phyloP scores from a whole-genome alignment of 2,329 filamentous ascomycete species.

The Alternaria viburni region DNA sequence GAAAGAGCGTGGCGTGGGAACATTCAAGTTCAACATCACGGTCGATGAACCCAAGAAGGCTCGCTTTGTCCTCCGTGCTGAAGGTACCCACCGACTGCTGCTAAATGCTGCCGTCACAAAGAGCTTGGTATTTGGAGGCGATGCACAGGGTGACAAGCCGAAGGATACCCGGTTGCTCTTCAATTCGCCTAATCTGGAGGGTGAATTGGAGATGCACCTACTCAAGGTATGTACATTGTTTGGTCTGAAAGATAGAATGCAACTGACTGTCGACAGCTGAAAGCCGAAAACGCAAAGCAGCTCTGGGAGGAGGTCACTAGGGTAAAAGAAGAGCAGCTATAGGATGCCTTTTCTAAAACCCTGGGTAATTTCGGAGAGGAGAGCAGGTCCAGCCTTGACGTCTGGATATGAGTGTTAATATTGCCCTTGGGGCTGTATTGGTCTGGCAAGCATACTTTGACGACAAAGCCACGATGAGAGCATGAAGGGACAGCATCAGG shows the following conservation, averaged over 20 bases:
- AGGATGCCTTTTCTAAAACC: conserved; percentile 16
- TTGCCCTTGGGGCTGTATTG: not conserved
- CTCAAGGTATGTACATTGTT: conserved; percentile 58
- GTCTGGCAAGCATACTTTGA: not conserved
- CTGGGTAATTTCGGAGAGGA: conserved; percentile 1
- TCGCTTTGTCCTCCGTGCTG: conserved; percentile 87
- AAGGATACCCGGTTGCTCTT: conserved; percentile 74
- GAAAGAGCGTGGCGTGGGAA: conserved; percentile 88
- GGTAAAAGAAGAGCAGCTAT: conserved; percentile 30
- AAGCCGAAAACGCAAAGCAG: conserved; percentile 29
- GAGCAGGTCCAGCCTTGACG: not conserved
- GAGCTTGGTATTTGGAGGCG: conserved; percentile 78
- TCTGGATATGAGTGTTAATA: not conserved
- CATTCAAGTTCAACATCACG: conserved; percentile 76
- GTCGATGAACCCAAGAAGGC: conserved; percentile 55
- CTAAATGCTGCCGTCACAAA: conserved; percentile 84
- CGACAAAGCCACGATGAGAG: not conserved
- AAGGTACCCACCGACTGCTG: conserved; percentile 84
- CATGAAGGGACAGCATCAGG: not conserved
- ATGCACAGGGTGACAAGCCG: conserved; percentile 66
- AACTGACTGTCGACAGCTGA: conserved; percentile 24
- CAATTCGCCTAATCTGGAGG: conserved; percentile 59
- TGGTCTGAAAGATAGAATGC: too few relatives aligned
- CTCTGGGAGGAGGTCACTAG: conserved; percentile 33
- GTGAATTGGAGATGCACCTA: conserved; percentile 60